Evolutionary conservation across 345 rosid genomes (phyloP).

Genomic region (Murraya koenigii): DNA sequence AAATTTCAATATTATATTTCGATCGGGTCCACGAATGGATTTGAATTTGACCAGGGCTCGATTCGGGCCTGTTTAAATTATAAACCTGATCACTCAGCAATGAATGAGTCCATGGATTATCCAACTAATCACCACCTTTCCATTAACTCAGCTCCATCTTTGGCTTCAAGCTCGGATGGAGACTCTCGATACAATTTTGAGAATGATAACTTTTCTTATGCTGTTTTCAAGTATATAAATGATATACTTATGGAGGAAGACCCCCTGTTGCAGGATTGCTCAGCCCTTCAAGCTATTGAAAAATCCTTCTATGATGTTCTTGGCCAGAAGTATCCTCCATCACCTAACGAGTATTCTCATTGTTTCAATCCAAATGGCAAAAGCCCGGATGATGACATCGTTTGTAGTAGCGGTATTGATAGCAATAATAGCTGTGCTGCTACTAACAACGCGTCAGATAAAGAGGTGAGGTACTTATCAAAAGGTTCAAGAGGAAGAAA

Average conservation of each 20-base stretch:
- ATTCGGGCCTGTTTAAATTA: neutral
- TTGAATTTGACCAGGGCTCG: neutral
- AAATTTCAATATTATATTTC: no score
- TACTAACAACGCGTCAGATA: neutral
- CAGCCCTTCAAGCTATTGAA: constrained; percentile 59
- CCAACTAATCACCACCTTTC: constrained; percentile 2
- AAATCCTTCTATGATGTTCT: constrained; percentile 50
- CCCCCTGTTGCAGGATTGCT: constrained; percentile 48
- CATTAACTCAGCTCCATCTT: neutral
- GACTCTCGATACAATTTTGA: constrained; percentile 4
- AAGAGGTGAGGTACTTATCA: constrained; percentile 12
- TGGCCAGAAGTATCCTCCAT: constrained; percentile 34
- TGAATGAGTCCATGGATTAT: neutral
- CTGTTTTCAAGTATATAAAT: constrained; percentile 38
- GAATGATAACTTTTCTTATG: constrained; percentile 16
- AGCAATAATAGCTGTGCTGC: constrained; percentile 8
- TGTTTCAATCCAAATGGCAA: constrained; percentile 1
- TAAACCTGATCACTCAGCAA: neutral
- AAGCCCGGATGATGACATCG: constrained; percentile 12
- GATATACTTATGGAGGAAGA: constrained; percentile 61
- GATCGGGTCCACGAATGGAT: neutral
- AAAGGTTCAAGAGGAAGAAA: constrained; percentile 31
- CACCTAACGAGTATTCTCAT: constrained; percentile 9
- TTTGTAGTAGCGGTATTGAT: constrained; percentile 6
- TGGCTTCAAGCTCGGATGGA: neutral